These are phyloP conservation scores for Hansenula anomala DNA, from an alignment of 1,139 yeast genomes.

Conservation along the genomic window DNA sequence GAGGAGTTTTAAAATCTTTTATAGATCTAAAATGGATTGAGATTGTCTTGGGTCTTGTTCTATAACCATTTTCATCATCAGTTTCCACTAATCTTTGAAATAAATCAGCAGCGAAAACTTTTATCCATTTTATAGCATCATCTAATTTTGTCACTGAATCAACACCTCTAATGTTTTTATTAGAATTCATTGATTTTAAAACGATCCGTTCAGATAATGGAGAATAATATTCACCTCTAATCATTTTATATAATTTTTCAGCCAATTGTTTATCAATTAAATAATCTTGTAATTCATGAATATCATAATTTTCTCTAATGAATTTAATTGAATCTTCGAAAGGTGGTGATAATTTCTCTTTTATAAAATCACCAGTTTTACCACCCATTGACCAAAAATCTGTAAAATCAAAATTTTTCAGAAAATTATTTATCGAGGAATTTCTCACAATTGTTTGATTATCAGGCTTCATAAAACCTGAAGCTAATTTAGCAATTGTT, in stretches of 20 bases:
- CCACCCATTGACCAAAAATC: slow-evolving; percentile 95
- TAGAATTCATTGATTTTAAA: slow-evolving; percentile 83
- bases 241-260: slow-evolving; percentile 47
- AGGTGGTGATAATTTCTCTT: slow-evolving; percentile 41
- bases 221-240: slow-evolving; percentile 54
- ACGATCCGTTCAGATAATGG: slow-evolving; percentile 56
- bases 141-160: slow-evolving; percentile 46
- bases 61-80: slow-evolving; percentile 51
- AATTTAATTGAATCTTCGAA: slow-evolving; percentile 35
- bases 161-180: slow-evolving; percentile 68
- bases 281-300: slow-evolving; percentile 27
- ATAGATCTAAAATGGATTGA: slow-evolving; percentile 32
- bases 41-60: slow-evolving; percentile 48
- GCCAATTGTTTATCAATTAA: slow-evolving; percentile 44
- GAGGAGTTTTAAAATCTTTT: slow-evolving; percentile 13
- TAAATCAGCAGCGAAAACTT: slow-evolving; percentile 79
- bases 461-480: slow-evolving; percentile 81
- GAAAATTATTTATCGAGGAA: slow-evolving; percentile 42
- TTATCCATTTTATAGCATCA: slow-evolving; percentile 77
- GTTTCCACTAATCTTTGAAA: slow-evolving; percentile 65
- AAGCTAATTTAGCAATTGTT: slow-evolving; percentile 82
- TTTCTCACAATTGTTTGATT: slow-evolving; percentile 72
- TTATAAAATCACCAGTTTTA: slow-evolving; percentile 64
- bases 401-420: slow-evolving; percentile 56
- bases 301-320: slow-evolving; percentile 33